Evolutionary conservation across 192 early-diverging fungal species (phyloP).

Genomic region (Coemansia sp.): DNA sequence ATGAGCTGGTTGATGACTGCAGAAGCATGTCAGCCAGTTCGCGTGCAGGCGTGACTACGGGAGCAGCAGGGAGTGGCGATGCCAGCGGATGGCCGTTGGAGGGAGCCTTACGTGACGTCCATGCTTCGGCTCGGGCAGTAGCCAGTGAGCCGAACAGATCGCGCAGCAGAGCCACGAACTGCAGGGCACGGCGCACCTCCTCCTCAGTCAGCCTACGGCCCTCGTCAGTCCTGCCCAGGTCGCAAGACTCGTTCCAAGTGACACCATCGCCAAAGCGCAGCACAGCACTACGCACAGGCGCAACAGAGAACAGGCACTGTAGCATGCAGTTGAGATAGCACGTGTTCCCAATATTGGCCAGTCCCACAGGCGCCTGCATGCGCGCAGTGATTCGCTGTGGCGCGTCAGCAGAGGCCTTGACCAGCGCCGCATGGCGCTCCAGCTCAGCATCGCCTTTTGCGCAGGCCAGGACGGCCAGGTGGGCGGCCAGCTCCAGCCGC

Average conservation of each 20-base stretch:
- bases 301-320: constrained; percentile 69
- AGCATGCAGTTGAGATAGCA: constrained; percentile 87
- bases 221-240: constrained; percentile 35
- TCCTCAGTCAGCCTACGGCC: constrained; percentile 10
- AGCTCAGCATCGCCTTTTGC: constrained; percentile 25
- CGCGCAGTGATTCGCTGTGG: constrained; percentile 18
- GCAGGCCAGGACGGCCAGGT: constrained; percentile 15
- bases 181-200: constrained; percentile 26
- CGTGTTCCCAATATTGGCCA: constrained; percentile 82
- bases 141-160: constrained; percentile 54
- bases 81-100: constrained; percentile 37
- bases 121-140: constrained; percentile 18
- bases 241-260: constrained; percentile 47
- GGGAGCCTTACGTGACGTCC: constrained; percentile 20
- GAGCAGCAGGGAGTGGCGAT: not conserved
- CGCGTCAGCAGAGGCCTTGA: not conserved
- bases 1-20: constrained; percentile 4
- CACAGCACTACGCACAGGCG: constrained; percentile 61
- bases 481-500: constrained; percentile 26
- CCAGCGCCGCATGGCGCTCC: constrained; percentile 23
- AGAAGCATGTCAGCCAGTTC: constrained; percentile 62
- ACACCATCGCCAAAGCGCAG: constrained; percentile 38
- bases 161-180: constrained; percentile 54
- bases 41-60: constrained; percentile 55
- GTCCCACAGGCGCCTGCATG: constrained; percentile 62